Conservation (phyloP, 106 monocot genomes). For the Apostasia ramifera region DNA sequence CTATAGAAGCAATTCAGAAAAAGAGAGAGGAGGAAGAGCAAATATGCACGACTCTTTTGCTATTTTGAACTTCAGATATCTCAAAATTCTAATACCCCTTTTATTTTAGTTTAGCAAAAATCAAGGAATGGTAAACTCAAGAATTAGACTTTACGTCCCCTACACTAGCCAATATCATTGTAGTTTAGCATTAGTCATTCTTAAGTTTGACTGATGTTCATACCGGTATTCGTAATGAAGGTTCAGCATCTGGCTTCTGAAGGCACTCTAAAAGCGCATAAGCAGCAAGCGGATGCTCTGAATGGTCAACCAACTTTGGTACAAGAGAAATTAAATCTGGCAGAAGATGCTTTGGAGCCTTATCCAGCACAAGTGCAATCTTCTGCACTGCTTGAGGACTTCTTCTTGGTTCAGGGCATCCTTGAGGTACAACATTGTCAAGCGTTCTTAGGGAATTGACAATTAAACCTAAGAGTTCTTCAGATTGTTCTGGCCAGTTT, state of each 20-base stretch:
- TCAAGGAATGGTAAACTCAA: too few species aligned
- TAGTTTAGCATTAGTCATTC: neutral
- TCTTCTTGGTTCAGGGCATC: slow-evolving; percentile 63
- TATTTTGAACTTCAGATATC: too few species aligned
- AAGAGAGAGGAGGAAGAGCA: too few species aligned
- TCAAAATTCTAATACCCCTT: too few species aligned
- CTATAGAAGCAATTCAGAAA: too few species aligned
- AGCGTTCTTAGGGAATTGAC: slow-evolving; percentile 82
- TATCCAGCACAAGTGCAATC: slow-evolving; percentile 79
- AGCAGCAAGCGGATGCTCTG: slow-evolving; percentile 82
- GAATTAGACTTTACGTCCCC: too few species aligned
- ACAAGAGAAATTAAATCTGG: slow-evolving; percentile 71
- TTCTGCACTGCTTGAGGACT: slow-evolving; percentile 68
- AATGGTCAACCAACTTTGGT: slow-evolving; percentile 74
- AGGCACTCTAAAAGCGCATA: slow-evolving; percentile 61
- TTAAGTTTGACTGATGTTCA: neutral
- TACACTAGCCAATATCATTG: neutral
- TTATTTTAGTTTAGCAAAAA: too few species aligned
- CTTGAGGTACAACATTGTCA: slow-evolving; percentile 78
- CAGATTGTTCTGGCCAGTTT: slow-evolving; percentile 92
- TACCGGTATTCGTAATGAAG: slow-evolving; percentile 57
- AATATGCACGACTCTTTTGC: too few species aligned
- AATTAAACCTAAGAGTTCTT: slow-evolving; percentile 82
- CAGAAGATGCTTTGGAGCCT: slow-evolving; percentile 77
- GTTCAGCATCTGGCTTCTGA: slow-evolving; percentile 62